Base-by-base conservation (phyloP, 169 alveolate genomes). In the Blepharisma undulans region DNA sequence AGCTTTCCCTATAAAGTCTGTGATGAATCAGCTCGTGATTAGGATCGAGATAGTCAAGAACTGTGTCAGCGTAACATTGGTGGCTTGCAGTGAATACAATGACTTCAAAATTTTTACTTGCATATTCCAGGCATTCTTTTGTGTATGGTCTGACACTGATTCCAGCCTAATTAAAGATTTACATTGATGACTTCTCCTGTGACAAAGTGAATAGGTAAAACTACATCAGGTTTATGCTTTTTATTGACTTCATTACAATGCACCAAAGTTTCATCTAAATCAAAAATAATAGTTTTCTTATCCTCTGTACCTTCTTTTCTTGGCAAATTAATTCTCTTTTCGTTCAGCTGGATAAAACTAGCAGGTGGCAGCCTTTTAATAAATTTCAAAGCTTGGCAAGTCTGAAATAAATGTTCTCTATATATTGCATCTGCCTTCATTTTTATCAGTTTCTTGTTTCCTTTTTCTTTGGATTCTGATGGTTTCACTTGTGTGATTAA, bases 241-340 rank as follows among this genome's bases (percentile, higher is more conserved):
- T 78, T 36, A 1, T 22, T 60, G 30, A 74, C 59, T 4, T 94
- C 97, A 71, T 94, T 92, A 82, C 98, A 97, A 85, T 97, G 97
- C 5, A 97, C 94, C n/a, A 97, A 88, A 16, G 98, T 97, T 92
- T 97, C 98, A 84, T 97, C 98, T n/a, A 97, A 77, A 89, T 97
- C 98, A 79, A 97, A 91, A 7, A 97, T 94, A 27, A 96, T 80
- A 5, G 97, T 95, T 61, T 93, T 94, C 59, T 88, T 88, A 32
- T 21, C 59, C 59, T 74, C 92, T 22, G 74, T 30, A 19, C 87
- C 87, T 34, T n/a, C 29, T n/a, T 88, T 27, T 25, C 79, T 33
- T 21, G 92, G 92, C 76, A 88, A 18, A 32, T 74, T 74, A 19
- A 33, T 25, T 76, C 60, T 88, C 77, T 88, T 88, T 32, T 76